Evolutionary conservation across 2,329 filamentous ascomycete species (phyloP), one percentile per base, ranked within the genome.

Genomic region (Tolypocladium pustulatum): DNA sequence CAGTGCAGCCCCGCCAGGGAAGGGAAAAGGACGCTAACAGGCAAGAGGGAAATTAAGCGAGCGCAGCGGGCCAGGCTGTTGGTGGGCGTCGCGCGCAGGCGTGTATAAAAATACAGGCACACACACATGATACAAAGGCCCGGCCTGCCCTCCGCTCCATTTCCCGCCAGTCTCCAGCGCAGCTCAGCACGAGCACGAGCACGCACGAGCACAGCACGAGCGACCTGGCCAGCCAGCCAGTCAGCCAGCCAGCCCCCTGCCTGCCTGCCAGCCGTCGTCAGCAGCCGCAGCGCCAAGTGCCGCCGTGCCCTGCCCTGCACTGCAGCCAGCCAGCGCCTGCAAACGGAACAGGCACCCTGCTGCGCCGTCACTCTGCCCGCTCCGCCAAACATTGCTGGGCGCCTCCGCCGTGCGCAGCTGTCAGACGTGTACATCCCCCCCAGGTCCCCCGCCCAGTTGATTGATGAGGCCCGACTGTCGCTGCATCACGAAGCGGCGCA

Each of bases 31-130:
- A 67, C 70, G 67, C 70, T 71, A 71, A 63, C 61, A 66, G 65
- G 63, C 65, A 69, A 67, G 64, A 69, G 65, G 69, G 69, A 71
- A 69, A 70, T 71, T 72, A 72, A 70, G 70, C 70, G 70, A 72
- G 66, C 62, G 57, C 64, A 67, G 61, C 63, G 64, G 64, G 66
- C 64, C 65, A 69, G 69, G 67, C 68, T 65, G 70, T 72, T 72
- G 70, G 70, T 65, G 63, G 65, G 64, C 58, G 61, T 58, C 54
- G 55, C 58, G 61, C 61, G 54, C 60, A 25, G 58, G 56, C 72
- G 72, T 74, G 73, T 76, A 76, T 76, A 76, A 75, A 75, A 76
- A 72, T 75, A 73, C 71, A 75, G 67, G 70, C 67, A 68, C 66
- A 70, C 68, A 71, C 70, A 73, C 72, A 73, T 74, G 62, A 75